Percentiles rank a stretch among this genome's conserved stretches.
phyloP scores from a whole-genome alignment of 1,139 yeast genomes.

The Zygosaccharomyces sapae region DNA sequence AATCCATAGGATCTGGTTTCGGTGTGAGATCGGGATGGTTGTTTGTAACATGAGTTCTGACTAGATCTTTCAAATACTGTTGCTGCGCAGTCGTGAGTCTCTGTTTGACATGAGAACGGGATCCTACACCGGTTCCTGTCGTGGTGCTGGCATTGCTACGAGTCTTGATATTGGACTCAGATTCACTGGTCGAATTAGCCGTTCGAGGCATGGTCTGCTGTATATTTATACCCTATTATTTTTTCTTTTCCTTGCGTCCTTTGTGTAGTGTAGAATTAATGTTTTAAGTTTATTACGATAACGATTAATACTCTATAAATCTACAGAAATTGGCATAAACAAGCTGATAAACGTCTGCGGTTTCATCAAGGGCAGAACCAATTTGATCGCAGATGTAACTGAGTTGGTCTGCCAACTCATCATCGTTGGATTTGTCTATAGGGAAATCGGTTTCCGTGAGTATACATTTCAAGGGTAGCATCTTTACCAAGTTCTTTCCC shows the following conservation, averaged over 20 bases:
- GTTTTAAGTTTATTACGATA: background rate
- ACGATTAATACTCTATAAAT: constrained; percentile 11
- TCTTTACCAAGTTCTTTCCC: constrained; percentile 33
- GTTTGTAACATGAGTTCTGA: constrained; percentile 30
- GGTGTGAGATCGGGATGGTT: constrained; percentile 28
- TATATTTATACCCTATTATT: constrained; percentile 7
- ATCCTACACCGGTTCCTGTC: constrained; percentile 19
- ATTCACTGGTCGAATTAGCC: constrained; percentile 30
- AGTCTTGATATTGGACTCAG: constrained; percentile 25
- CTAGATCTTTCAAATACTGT: constrained; percentile 32
- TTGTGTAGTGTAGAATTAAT: background rate
- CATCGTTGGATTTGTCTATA: constrained; percentile 19
- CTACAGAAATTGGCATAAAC: constrained; percentile 19
- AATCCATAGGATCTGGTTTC: constrained; percentile 28
- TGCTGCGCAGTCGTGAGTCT: constrained; percentile 35
- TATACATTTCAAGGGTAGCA: constrained; percentile 40
- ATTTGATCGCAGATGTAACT: constrained; percentile 8
- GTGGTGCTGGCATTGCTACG: constrained; percentile 17
- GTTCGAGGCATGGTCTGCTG: constrained; percentile 22
- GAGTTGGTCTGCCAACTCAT: constrained; percentile 10
- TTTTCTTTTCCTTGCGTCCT: background rate
- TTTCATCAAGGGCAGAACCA: background rate
- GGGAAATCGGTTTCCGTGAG: constrained; percentile 53
- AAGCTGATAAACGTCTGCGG: constrained; percentile 5
- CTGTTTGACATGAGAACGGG: constrained; percentile 28